These are phyloP conservation scores for Epicoccum sorghinum DNA, from an alignment of 2,329 filamentous ascomycete species.

Conservation along the genomic window DNA sequence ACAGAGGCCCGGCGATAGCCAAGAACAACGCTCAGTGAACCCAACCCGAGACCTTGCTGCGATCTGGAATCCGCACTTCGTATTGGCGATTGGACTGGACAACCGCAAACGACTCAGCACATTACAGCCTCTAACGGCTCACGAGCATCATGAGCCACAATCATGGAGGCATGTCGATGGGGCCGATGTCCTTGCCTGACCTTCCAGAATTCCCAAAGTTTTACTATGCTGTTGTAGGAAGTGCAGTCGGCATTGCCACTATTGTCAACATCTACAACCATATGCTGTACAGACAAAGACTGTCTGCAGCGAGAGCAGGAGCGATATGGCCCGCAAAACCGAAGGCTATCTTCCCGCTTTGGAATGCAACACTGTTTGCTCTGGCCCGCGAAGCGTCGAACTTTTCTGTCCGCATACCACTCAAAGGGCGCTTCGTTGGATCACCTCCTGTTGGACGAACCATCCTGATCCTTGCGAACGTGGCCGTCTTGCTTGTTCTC, in stretches of 20 bases:
- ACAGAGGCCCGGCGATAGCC: slow-evolving; percentile 10
- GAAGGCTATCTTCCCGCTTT: slow-evolving; percentile 54
- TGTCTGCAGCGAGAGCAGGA: slow-evolving; percentile 51
- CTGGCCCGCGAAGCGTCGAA: slow-evolving; percentile 61
- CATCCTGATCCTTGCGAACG: slow-evolving; percentile 53
- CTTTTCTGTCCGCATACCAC: slow-evolving; percentile 49
- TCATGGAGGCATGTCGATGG: slow-evolving; percentile 19
- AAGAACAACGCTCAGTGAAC: neutral
- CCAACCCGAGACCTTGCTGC: neutral
- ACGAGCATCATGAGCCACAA: slow-evolving; percentile 33
- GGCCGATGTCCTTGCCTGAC: slow-evolving; percentile 52
- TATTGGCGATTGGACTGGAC: slow-evolving; percentile 8
- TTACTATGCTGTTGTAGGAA: slow-evolving; percentile 60
- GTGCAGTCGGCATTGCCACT: slow-evolving; percentile 52
- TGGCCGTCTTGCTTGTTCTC: slow-evolving; percentile 59
- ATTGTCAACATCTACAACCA: slow-evolving; percentile 56
- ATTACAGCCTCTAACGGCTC: slow-evolving; percentile 1
- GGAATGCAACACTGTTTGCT: slow-evolving; percentile 61
- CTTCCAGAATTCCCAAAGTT: slow-evolving; percentile 57
- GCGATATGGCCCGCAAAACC: slow-evolving; percentile 59
- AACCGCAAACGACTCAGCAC: slow-evolving; percentile 11
- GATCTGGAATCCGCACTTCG: slow-evolving; percentile 7
- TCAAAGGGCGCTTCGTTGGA: slow-evolving; percentile 46
- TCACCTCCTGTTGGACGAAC: slow-evolving; percentile 48
- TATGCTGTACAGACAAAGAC: slow-evolving; percentile 57